A percentile compares a stretch with the other conserved stretches of the same genome.
Evolutionary conservation across 2,329 filamentous ascomycete genomes (phyloP).

Genomic region (Myriosclerotinia scirpicola): DNA sequence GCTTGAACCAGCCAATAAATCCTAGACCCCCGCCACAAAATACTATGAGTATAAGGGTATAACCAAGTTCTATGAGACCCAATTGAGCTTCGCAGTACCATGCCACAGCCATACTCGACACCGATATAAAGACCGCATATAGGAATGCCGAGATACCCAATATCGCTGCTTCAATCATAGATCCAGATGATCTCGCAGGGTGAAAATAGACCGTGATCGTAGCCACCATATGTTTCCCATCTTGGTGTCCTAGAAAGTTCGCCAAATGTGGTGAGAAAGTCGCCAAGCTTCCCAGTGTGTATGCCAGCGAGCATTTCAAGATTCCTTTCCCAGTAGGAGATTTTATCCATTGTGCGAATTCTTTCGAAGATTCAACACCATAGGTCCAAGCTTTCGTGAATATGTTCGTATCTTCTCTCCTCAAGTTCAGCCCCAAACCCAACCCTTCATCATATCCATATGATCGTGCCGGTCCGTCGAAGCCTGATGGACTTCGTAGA

Average conservation of each 20-base stretch:
- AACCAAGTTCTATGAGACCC: conserved; percentile 67
- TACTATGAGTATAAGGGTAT: conserved; percentile 74
- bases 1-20: conserved; percentile 85
- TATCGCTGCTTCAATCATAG: conserved; percentile 82
- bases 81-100: conserved; percentile 71
- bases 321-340: conserved; percentile 77
- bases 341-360: conserved; percentile 58
- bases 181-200: conserved; percentile 79
- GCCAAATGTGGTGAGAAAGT: conserved; percentile 79
- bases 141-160: conserved; percentile 75
- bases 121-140: conserved; percentile 73
- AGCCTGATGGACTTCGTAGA: conserved; percentile 56
- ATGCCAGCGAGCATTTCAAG: conserved; percentile 88
- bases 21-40: conserved; percentile 87
- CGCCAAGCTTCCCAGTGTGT: conserved; percentile 79
- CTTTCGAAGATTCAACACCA: conserved; percentile 42
- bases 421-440: conserved; percentile 17
- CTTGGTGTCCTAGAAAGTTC: conserved; percentile 73
- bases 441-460: conserved; percentile 23
- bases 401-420: conserved; percentile 32
- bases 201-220: conserved; percentile 96
- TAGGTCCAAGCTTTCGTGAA: conserved; percentile 40
- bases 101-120: conserved; percentile 86
- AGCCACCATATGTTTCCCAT: conserved; percentile 91
- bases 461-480: conserved; percentile 29